phyloP scores from a whole-genome alignment of 1,139 yeast species.

The Lodderomyces theae region DNA sequence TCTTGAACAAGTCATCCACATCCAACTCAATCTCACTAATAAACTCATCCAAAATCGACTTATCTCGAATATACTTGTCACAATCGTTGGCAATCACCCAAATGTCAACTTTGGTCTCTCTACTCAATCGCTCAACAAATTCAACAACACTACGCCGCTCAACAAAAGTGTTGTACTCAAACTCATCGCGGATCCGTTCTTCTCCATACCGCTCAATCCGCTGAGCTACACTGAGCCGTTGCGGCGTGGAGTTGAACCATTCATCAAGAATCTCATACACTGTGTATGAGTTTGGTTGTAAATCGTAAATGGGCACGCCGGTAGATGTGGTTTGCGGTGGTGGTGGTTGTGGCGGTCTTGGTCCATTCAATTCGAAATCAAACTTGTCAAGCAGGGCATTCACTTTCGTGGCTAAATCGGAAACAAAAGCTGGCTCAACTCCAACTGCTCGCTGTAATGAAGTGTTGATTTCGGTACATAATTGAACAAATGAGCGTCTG shows the following conservation, averaged over 20 bases:
- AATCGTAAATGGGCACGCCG: constrained; percentile 14
- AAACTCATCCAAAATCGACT: constrained; percentile 17
- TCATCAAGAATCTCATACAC: constrained; percentile 19
- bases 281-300: constrained; percentile 16
- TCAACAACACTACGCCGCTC: constrained; percentile 16
- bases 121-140: constrained; percentile 15
- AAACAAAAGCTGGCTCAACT: constrained; percentile 13
- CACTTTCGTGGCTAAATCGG: constrained; percentile 8
- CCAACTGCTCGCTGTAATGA: constrained; percentile 10
- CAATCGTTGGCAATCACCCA: constrained; percentile 16
- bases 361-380: constrained; percentile 11
- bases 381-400: constrained; percentile 11
- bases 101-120: constrained; percentile 15
- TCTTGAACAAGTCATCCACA: constrained; percentile 15
- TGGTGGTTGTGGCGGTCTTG: constrained; percentile 7
- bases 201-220: constrained; percentile 15
- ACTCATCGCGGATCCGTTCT: constrained; percentile 17
- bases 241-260: constrained; percentile 14
- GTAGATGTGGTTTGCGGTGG: constrained; percentile 2
- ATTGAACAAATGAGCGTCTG: constrained; percentile 9
- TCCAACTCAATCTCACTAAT: constrained; percentile 18
- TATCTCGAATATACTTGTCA: constrained; percentile 17
- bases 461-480: constrained; percentile 9
- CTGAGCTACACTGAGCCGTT: constrained; percentile 12
- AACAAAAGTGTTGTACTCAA: constrained; percentile 16